These are phyloP conservation scores for Gossypium rotundifolium DNA, from an alignment of 345 rosid species.

Conservation along the genomic window DNA sequence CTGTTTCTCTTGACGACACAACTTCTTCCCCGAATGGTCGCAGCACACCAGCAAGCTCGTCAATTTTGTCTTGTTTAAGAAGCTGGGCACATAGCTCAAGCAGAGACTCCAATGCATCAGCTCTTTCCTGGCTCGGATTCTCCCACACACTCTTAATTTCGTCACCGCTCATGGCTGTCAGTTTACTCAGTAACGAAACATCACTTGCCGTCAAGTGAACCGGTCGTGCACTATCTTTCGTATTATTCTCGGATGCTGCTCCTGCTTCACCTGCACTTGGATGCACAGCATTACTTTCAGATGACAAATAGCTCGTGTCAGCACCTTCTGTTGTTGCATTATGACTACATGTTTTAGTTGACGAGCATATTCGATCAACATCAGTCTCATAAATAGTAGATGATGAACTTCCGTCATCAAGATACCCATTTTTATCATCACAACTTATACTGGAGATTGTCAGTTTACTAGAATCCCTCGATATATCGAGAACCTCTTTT, in stretches of 20 bases:
- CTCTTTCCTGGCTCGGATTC: conserved; percentile 68
- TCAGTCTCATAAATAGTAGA: conserved; percentile 23
- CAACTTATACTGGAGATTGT: conserved; percentile 12
- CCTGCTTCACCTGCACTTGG: conserved; percentile 20
- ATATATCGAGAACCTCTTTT: conserved; percentile 11
- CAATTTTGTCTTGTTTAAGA: conserved; percentile 76
- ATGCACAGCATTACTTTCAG: conserved; percentile 21
- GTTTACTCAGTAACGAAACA: conserved; percentile 46
- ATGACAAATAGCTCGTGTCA: conserved; percentile 22
- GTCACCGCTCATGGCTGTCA: conserved; percentile 39
- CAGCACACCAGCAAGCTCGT: conserved; percentile 85
- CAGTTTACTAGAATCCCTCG: conserved; percentile 20
- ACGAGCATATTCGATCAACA: conserved; percentile 22
- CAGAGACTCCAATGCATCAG: conserved; percentile 48
- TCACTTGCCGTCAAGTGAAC: conserved; percentile 37
- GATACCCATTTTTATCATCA: conserved; percentile 11
- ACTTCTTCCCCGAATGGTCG: conserved; percentile 87
- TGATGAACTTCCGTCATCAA: conserved; percentile 19
- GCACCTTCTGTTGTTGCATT: conserved; percentile 29
- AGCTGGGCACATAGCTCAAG: conserved; percentile 85
- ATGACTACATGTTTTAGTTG: conserved; percentile 20
- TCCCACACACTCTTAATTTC: conserved; percentile 44
- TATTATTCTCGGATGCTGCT: conserved; percentile 20
- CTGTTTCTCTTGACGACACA: conserved; percentile 94
- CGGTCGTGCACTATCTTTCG: conserved; percentile 26